Evolutionary conservation across 2,329 filamentous ascomycete genomes (phyloP).

Genomic region (Colletotrichum endophyticum): DNA sequence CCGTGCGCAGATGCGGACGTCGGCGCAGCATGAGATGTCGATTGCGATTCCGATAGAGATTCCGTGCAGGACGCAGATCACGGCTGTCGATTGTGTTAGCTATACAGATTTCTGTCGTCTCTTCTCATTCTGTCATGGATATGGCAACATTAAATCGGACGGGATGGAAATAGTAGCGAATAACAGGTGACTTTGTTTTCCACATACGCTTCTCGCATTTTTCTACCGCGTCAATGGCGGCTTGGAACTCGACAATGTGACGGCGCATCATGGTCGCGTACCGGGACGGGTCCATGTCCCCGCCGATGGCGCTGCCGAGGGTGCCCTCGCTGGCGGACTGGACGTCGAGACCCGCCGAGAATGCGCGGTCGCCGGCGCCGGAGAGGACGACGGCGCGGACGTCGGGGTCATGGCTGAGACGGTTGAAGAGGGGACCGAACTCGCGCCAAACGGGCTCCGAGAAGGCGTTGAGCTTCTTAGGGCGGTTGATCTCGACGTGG

Average conservation of each 20-base stretch:
- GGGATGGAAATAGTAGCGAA: not conserved
- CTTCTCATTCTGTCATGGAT: not conserved
- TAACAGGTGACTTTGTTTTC: not conserved
- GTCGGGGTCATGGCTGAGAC: constrained; percentile 73
- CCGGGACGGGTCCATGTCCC: constrained; percentile 63
- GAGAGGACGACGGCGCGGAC: constrained; percentile 81
- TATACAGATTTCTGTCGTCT: not conserved
- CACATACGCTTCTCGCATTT: constrained; percentile 84
- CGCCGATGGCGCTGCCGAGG: constrained; percentile 34
- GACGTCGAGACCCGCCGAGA: constrained; percentile 87
- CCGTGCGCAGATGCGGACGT: constrained; percentile 69
- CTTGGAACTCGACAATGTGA: constrained; percentile 81
- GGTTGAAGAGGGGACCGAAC: constrained; percentile 72
- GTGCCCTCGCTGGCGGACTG: constrained; percentile 63
- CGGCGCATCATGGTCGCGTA: constrained; percentile 66
- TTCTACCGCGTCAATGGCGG: constrained; percentile 76
- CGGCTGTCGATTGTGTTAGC: constrained; percentile 55
- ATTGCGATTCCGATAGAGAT: constrained; percentile 80
- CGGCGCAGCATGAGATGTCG: constrained; percentile 73
- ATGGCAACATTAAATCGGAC: not conserved
- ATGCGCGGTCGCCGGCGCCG: constrained; percentile 81
- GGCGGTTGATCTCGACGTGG: constrained; percentile 91
- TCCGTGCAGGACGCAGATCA: constrained; percentile 82
- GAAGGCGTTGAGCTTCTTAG: constrained; percentile 88
- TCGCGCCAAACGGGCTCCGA: constrained; percentile 86